phyloP scores from a whole-genome alignment of 768 basidiomycete species.

The Ramaria sp. region DNA sequence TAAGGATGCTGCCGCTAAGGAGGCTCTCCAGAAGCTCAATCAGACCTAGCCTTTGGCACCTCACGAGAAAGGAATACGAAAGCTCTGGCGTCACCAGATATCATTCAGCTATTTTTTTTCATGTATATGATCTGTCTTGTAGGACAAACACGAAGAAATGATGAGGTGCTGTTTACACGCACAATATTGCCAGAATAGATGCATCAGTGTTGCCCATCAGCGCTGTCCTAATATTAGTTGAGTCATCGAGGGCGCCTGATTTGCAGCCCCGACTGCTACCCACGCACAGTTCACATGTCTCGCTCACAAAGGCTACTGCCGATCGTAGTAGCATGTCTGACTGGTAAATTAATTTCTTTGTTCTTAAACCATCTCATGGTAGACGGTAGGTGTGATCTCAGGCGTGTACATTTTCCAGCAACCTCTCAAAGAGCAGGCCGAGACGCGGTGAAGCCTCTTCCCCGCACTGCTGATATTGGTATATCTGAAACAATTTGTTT shows the following conservation, averaged over 20 bases:
- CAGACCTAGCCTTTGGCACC: neutral
- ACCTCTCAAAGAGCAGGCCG: slow-evolving; percentile 17
- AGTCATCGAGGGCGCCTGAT: neutral
- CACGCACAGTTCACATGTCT: slow-evolving; percentile 12
- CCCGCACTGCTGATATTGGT: neutral
- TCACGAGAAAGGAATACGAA: neutral
- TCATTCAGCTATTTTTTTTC: too few species aligned
- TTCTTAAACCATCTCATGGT: neutral
- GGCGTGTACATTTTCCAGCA: slow-evolving; percentile 63
- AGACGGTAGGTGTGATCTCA: slow-evolving; percentile 40
- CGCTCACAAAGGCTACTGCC: slow-evolving; percentile 35
- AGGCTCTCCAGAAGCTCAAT: slow-evolving; percentile 17
- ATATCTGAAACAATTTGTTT: neutral
- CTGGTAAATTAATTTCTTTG: slow-evolving; percentile 31
- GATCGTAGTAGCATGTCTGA: slow-evolving; percentile 41
- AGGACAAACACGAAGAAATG: too few species aligned
- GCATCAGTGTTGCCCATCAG: neutral
- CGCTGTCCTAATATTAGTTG: too few species aligned
- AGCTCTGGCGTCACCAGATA: neutral
- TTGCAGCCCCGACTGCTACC: slow-evolving; percentile 8
- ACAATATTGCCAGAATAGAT: neutral
- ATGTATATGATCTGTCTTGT: too few species aligned
- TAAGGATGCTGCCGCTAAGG: slow-evolving; percentile 23
- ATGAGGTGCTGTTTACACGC: neutral
- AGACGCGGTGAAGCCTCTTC: neutral